These are phyloP conservation scores for Penicillium paradoxum DNA, from an alignment of 495 filamentous ascomycete genomes.

Conservation along the genomic window DNA sequence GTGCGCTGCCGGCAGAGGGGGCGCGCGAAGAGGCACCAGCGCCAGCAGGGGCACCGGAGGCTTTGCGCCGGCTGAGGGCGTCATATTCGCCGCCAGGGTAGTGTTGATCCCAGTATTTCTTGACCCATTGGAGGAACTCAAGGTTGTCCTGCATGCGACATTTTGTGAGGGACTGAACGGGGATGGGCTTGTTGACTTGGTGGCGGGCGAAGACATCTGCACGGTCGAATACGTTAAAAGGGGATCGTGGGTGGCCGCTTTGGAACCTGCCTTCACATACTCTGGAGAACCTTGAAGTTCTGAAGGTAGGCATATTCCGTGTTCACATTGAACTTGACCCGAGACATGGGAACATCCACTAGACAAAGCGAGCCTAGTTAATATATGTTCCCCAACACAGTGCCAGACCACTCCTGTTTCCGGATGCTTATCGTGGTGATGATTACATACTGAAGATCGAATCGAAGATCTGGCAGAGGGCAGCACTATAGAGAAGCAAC, in stretches of 20 bases:
- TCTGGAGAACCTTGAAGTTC: constrained; percentile 96
- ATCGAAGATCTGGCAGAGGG: constrained; percentile 93
- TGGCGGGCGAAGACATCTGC: constrained; percentile 83
- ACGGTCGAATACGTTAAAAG: constrained; percentile 1
- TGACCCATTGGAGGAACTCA: constrained; percentile 95
- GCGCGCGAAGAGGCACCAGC: constrained; percentile 35
- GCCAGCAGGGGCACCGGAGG: constrained; percentile 48
- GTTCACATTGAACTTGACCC: constrained; percentile 97
- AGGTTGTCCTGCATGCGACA: constrained; percentile 99
- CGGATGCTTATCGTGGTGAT: not conserved
- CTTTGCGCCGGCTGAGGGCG: constrained; percentile 78
- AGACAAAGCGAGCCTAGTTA: constrained; percentile 21
- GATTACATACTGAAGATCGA: constrained; percentile 76
- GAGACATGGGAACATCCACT: constrained; percentile 92
- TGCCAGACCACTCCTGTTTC: not conserved
- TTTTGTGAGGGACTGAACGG: constrained; percentile 83
- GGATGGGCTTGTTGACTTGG: constrained; percentile 77
- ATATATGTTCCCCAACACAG: not conserved
- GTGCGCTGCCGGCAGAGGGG: constrained; percentile 21
- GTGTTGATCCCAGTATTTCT: constrained; percentile 96
- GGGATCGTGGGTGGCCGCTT: constrained; percentile 4
- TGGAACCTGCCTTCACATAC: constrained; percentile 46
- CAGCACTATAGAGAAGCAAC: constrained; percentile 59
- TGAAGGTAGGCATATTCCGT: constrained; percentile 95
- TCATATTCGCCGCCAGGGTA: constrained; percentile 96